phyloP scores from a whole-genome alignment of 2,329 filamentous ascomycete species.

The Apiospora saccharicola region DNA sequence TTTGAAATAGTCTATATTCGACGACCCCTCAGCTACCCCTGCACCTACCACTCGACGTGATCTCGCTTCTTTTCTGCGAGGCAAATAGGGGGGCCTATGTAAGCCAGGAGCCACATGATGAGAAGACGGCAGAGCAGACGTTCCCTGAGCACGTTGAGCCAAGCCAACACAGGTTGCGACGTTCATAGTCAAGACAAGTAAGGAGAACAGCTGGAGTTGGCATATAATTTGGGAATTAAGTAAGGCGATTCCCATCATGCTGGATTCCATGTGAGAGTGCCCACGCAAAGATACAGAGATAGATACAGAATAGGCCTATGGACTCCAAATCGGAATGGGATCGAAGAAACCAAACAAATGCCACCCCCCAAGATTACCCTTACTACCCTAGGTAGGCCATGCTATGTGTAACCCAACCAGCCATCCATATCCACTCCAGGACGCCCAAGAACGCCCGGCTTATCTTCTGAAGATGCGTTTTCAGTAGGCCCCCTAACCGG shows the following conservation, averaged over 20 bases:
- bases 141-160: no score
- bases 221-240: neutral
- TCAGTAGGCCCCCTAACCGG: neutral
- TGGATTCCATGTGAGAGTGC: neutral
- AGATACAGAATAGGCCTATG: neutral
- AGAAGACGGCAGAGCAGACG: neutral
- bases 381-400: neutral
- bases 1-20: neutral
- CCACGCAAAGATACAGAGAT: neutral
- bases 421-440: neutral
- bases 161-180: no score
- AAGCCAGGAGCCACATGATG: no score
- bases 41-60: neutral
- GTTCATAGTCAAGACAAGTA: neutral
- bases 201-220: neutral
- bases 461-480: neutral
- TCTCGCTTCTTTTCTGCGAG: neutral
- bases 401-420: neutral
- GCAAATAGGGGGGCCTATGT: neutral
- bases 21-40: neutral
- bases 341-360: neutral
- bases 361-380: neutral
- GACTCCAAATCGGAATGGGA: neutral
- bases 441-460: constrained; percentile 15
- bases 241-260: neutral